Conservation (phyloP, 805 yeast genomes). For the Metschnikowia kofuensis region DNA sequence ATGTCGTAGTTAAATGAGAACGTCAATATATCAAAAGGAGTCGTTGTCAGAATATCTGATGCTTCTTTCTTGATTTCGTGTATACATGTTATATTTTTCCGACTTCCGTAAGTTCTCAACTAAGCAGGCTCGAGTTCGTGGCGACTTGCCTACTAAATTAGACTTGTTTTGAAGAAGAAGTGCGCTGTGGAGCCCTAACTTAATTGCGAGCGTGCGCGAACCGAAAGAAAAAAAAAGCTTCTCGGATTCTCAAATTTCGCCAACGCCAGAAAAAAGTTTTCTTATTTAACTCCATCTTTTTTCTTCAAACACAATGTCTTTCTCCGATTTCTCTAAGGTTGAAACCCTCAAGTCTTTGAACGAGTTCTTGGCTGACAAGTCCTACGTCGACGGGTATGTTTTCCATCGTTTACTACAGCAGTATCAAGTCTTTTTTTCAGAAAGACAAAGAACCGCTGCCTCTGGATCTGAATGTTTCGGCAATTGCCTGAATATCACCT, state of each 20-base stretch:
- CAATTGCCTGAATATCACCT: not conserved
- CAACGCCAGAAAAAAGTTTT: slow-evolving; percentile 11
- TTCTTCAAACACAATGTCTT: slow-evolving; percentile 51
- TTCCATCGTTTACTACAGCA: not conserved
- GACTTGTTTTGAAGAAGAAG: not conserved
- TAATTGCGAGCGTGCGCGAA: slow-evolving; percentile 14
- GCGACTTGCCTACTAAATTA: no score
- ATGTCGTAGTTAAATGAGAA: no score
- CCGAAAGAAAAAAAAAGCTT: slow-evolving; percentile 8
- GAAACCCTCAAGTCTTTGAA: slow-evolving; percentile 65
- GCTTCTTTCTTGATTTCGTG: no score
- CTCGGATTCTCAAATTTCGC: slow-evolving; percentile 4
- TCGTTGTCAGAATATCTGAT: no score
- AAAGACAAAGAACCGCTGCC: not conserved
- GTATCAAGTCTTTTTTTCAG: not conserved
- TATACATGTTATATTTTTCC: no score
- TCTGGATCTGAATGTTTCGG: not conserved
- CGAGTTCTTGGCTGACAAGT: slow-evolving; percentile 85
- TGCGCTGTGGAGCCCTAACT: slow-evolving; percentile 11
- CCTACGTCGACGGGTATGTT: slow-evolving; percentile 94
- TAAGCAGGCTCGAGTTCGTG: no score
- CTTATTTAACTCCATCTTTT: slow-evolving; percentile 7
- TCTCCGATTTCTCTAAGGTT: slow-evolving; percentile 76
- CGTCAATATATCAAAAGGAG: no score
- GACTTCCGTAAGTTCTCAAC: no score